phyloP scores from a whole-genome alignment of 331 rosid species.

The Quercus lobata region DNA sequence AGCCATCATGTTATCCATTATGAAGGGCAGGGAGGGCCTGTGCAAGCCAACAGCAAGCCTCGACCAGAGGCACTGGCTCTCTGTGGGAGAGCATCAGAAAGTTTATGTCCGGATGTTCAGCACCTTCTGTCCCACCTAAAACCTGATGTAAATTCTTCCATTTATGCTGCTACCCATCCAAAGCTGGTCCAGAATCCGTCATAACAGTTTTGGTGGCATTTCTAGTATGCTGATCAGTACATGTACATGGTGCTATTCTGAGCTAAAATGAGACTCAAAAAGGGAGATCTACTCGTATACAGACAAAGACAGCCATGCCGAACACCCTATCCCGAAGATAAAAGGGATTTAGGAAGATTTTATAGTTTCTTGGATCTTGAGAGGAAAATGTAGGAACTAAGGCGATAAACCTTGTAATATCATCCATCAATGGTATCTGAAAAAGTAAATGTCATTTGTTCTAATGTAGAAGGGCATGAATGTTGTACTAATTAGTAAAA shows the following conservation, averaged over 20 bases:
- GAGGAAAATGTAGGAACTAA: too few relatives aligned
- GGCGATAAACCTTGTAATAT: too few relatives aligned
- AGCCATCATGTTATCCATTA: conserved; percentile 90
- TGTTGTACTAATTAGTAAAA: too few relatives aligned
- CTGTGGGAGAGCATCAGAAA: conserved; percentile 69
- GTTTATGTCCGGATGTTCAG: conserved; percentile 80
- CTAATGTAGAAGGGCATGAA: too few relatives aligned
- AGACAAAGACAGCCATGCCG: too few relatives aligned
- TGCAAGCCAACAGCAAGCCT: conserved; percentile 84
- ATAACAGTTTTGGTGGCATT: conserved; percentile 2
- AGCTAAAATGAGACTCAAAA: not conserved
- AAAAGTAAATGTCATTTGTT: too few relatives aligned
- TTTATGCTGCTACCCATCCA: conserved; percentile 80
- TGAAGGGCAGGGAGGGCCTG: conserved; percentile 97
- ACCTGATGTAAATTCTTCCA: conserved; percentile 74
- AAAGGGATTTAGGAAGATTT: too few relatives aligned
- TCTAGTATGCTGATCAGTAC: not conserved
- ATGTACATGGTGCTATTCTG: not conserved
- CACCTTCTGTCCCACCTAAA: conserved; percentile 88
- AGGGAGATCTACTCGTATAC: not conserved
- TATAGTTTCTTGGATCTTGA: too few relatives aligned
- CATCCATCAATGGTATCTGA: too few relatives aligned
- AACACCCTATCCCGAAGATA: too few relatives aligned
- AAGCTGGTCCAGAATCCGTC: conserved; percentile 67
- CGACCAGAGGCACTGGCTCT: conserved; percentile 76